Conservation (phyloP, 768 basidiomycete species). For the Podaxis sp. region DNA sequence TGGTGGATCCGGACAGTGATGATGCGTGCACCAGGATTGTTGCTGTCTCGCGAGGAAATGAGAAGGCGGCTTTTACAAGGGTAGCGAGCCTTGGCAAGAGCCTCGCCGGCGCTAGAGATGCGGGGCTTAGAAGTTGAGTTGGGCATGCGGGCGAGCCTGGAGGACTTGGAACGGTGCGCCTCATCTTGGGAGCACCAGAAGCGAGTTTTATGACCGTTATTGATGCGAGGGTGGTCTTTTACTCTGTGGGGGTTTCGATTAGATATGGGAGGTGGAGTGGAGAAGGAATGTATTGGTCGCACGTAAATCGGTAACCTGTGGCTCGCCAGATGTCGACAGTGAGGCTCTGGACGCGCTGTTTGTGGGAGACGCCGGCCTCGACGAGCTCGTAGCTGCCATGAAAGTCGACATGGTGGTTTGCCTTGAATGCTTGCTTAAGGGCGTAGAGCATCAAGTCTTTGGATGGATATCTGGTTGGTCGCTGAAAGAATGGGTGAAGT, state of each 20-base stretch:
- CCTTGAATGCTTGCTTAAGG: constrained; percentile 27
- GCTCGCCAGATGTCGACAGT: constrained; percentile 43
- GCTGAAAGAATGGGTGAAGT: constrained; percentile 16
- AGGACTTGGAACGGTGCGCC: constrained; percentile 36
- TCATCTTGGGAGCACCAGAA: constrained; percentile 50
- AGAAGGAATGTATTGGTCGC: constrained; percentile 16
- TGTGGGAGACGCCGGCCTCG: constrained; percentile 29
- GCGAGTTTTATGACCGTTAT: constrained; percentile 44
- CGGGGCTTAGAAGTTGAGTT: constrained; percentile 27
- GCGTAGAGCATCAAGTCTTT: constrained; percentile 28
- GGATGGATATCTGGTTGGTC: constrained; percentile 24
- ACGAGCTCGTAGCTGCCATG: constrained; percentile 33
- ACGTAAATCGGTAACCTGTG: constrained; percentile 50
- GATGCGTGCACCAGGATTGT: constrained; percentile 17
- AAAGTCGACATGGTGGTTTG: constrained; percentile 34
- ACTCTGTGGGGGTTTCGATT: constrained; percentile 25
- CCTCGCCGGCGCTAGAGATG: constrained; percentile 31
- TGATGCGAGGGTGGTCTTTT: constrained; percentile 44
- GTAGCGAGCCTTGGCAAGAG: constrained; percentile 36
- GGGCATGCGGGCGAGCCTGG: constrained; percentile 23
- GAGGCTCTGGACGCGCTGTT: constrained; percentile 36
- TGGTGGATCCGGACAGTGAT: constrained; percentile 43
- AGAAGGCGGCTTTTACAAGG: constrained; percentile 42
- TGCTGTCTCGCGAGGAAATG: constrained; percentile 37
- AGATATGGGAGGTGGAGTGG: constrained; percentile 2